Evolutionary conservation across 129 eudicot species (phyloP).

Genomic region (Tanacetum coccineum): DNA sequence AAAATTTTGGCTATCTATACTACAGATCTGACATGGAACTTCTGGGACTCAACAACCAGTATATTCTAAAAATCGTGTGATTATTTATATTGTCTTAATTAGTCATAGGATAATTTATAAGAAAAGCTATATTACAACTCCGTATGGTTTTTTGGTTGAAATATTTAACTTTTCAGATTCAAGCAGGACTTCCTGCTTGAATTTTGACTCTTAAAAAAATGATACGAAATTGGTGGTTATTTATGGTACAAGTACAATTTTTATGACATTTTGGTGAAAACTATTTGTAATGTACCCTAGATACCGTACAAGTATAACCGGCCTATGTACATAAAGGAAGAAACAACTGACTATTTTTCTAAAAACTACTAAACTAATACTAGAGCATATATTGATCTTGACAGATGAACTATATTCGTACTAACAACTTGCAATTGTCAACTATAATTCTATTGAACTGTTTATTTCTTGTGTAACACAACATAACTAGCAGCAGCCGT

Average conservation of each 20-base stretch:
- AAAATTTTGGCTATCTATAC: slow-evolving; percentile 7
- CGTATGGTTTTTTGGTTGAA: too few species aligned
- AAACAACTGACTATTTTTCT: slow-evolving; percentile 14
- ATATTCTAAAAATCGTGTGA: slow-evolving; percentile 78
- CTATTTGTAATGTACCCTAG: too few species aligned
- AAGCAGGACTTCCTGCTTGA: too few species aligned
- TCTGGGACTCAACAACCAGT: slow-evolving; percentile 85
- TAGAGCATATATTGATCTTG: slow-evolving; percentile 14
- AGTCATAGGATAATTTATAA: not conserved
- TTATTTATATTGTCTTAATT: not conserved
- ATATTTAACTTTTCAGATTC: too few species aligned
- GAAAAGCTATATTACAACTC: too few species aligned
- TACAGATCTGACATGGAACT: slow-evolving; percentile 78
- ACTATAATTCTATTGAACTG: slow-evolving; percentile 21
- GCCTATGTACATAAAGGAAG: slow-evolving; percentile 6
- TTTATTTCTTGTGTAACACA: not conserved
- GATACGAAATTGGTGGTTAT: too few species aligned
- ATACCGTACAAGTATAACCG: not conserved
- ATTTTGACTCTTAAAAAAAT: too few species aligned
- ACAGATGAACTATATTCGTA: slow-evolving; percentile 8
- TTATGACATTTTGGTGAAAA: not conserved
- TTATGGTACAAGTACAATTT: too few species aligned
- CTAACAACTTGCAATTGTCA: slow-evolving; percentile 10
- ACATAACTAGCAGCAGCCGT: not conserved
- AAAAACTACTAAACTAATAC: slow-evolving; percentile 8